Conservation (phyloP, 2,329 filamentous ascomycete species). For the Coniella vitis region DNA sequence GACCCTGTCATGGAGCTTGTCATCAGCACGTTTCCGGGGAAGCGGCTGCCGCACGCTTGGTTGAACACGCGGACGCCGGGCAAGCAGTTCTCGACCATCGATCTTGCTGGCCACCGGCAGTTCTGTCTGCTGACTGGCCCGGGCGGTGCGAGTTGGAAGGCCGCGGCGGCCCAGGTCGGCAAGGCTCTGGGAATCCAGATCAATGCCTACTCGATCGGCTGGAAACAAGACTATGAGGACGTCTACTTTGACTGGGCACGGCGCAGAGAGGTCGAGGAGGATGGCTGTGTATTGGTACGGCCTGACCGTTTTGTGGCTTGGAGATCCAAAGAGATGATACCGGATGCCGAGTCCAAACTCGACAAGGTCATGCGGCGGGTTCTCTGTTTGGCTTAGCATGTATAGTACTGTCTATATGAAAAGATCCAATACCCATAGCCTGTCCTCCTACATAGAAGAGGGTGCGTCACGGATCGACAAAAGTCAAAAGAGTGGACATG, state of each 20-base stretch:
- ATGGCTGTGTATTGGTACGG: constrained; percentile 50
- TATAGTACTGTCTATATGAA: background rate
- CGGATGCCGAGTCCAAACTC: constrained; percentile 18
- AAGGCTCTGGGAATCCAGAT: constrained; percentile 38
- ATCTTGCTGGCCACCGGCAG: constrained; percentile 49
- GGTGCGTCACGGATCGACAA: too few relatives aligned
- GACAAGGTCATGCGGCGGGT: constrained; percentile 19
- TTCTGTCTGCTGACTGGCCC: constrained; percentile 48
- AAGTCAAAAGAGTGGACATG: too few relatives aligned
- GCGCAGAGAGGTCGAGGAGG: constrained; percentile 47
- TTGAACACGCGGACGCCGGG: constrained; percentile 42
- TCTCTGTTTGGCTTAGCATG: constrained; percentile 8
- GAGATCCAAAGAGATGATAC: constrained; percentile 25
- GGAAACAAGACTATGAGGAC: constrained; percentile 53
- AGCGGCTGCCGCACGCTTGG: constrained; percentile 57
- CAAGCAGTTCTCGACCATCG: constrained; percentile 47
- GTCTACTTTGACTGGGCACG: constrained; percentile 54
- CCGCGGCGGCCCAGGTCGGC: constrained; percentile 35
- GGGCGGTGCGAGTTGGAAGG: constrained; percentile 49
- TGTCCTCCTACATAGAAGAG: too few relatives aligned
- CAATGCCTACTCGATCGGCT: constrained; percentile 46
- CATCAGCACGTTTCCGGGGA: constrained; percentile 50
- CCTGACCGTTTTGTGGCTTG: constrained; percentile 55
- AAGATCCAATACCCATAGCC: background rate
- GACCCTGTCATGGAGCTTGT: constrained; percentile 37